Conservation (phyloP, 441 rosid species). For the Biscutella laevigata region DNA sequence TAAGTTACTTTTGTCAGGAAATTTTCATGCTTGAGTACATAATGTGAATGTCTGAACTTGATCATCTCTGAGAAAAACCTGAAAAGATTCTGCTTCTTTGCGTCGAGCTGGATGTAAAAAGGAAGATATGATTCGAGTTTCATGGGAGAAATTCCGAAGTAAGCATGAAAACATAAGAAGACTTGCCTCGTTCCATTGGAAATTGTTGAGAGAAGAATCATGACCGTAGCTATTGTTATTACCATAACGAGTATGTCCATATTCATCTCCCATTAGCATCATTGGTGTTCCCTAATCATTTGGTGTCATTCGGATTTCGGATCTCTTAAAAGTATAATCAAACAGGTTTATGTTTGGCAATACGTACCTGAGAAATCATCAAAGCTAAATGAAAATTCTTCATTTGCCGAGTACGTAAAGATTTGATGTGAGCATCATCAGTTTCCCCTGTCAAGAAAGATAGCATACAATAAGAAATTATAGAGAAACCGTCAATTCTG, state of each 20-base stretch:
- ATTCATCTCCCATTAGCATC: constrained; percentile 98
- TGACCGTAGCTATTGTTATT: constrained; percentile 97
- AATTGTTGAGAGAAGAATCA: constrained; percentile 72
- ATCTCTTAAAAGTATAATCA: background rate
- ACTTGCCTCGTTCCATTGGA: constrained; percentile 71
- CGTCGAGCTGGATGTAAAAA: constrained; percentile 43
- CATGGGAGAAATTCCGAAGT: background rate
- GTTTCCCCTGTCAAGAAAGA: constrained; percentile 41
- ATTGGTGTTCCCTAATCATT: constrained; percentile 73
- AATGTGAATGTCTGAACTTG: constrained; percentile 47
- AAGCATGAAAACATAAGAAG: constrained; percentile 4
- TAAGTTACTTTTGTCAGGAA: constrained; percentile 53
- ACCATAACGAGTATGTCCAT: constrained; percentile 82
- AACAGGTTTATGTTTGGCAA: background rate
- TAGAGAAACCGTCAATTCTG: background rate
- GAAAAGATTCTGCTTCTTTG: constrained; percentile 46
- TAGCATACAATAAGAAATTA: background rate
- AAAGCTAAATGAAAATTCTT: constrained; percentile 85
- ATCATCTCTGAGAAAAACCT: constrained; percentile 80
- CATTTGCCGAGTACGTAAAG: constrained; percentile 77
- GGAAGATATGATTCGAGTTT: background rate
- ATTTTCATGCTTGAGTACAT: constrained; percentile 44
- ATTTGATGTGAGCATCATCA: constrained; percentile 43
- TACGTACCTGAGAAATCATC: constrained; percentile 75
- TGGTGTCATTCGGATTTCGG: background rate